Conservation (phyloP, 1,284 basidiomycete species). For the Sanguinoderma infundibulare region DNA sequence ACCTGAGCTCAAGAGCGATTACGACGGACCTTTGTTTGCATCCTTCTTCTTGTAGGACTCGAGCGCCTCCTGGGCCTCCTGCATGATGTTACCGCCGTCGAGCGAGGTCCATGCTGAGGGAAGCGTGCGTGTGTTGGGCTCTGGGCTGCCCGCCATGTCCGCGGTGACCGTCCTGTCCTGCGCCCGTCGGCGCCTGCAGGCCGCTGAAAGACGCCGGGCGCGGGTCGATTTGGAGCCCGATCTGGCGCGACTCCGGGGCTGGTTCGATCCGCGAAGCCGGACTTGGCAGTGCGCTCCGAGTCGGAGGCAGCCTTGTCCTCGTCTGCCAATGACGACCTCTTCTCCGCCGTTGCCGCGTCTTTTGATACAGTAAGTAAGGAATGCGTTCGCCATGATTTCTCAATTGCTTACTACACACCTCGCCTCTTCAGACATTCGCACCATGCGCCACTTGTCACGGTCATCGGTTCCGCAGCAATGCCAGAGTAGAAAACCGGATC, state of each 20-base stretch:
- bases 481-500: background rate
- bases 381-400: background rate
- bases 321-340: background rate
- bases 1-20: background rate
- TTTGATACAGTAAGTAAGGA: background rate
- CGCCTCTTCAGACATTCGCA: background rate
- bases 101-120: slow-evolving; percentile 48
- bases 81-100: slow-evolving; percentile 47
- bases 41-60: slow-evolving; percentile 88
- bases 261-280: background rate
- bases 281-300: background rate
- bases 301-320: background rate
- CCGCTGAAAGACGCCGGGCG: background rate
- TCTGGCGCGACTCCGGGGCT: background rate
- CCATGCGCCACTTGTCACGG: background rate
- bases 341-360: background rate
- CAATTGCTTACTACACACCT: background rate
- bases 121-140: slow-evolving; percentile 44
- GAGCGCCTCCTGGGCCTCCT: slow-evolving; percentile 70
- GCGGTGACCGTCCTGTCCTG: background rate
- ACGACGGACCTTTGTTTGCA: slow-evolving; percentile 70
- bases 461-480: background rate
- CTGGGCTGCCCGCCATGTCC: slow-evolving; percentile 41
- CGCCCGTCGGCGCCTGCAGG: background rate
- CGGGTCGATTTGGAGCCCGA: background rate